Base-by-base conservation (phyloP, 2,329 filamentous ascomycete genomes). In the Aspergillus ochraceus region DNA sequence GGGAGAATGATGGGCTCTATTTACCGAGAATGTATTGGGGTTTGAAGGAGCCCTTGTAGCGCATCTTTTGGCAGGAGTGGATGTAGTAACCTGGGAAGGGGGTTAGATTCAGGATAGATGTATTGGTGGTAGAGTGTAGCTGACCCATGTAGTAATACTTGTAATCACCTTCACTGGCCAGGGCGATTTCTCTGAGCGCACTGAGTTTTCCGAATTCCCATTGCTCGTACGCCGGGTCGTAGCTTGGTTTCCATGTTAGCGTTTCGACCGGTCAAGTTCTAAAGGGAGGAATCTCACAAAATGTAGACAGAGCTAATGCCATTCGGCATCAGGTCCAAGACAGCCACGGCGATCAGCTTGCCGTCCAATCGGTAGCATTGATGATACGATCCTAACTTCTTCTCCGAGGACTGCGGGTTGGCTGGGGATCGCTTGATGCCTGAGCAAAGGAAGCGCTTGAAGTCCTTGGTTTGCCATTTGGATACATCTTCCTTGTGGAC, bases 81-180 rank as follows among this genome's bases (percentile, higher is more conserved):
- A 89, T 88, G 69, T 88, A 88, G 72, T 81, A 88, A 12, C 86
- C 80, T 82, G 55, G 12, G 26, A 32, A 42, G 46, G n/a, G 17
- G 32, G 14, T 3, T 51, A 20, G 20, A 62, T 30, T 62, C 54
- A 42, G 1, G 30, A 3, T 39, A 6, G 19, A 30, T n/a, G 3
- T 19, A 12, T 10, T 19, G 12, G n/a, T 9, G 29, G 32, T 36
- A 49, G 3, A n/a, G 36, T 1, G 36, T 62, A 17, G n/a, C 72
- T 14, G 65, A 82, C 80, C 86, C 86, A 89, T 88, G 74, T 88
- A 88, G 70, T 88, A 88, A 71, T 84, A 87, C 57, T 81, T 69
- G 64, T 88, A 87, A 0, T 74, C 76, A 4, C 75, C 79, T 66
- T 88, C 84, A 1, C 81, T 63, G 0, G 85, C 78, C 26, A 88